phyloP scores from a whole-genome alignment of 495 filamentous ascomycete genomes.

The Penicillium lagena region DNA sequence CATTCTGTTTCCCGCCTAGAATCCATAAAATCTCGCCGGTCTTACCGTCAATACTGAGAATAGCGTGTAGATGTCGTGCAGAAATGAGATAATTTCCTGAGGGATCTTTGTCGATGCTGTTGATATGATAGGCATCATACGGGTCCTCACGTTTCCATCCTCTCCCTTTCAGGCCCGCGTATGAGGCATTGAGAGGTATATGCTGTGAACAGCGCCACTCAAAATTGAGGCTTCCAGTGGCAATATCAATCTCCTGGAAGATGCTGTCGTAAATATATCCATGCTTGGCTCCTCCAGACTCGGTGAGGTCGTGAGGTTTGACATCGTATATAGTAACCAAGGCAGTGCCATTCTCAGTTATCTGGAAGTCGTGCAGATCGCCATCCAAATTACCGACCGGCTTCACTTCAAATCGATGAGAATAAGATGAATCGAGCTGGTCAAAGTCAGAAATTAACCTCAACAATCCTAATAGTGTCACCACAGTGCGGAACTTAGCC shows the following conservation, averaged over 20 bases:
- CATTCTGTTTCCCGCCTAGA: slow-evolving; percentile 29
- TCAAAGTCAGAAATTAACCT: background rate
- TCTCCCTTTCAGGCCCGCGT: background rate
- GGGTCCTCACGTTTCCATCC: slow-evolving; percentile 13
- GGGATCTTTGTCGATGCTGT: slow-evolving; percentile 45
- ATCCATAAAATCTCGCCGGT: slow-evolving; percentile 36
- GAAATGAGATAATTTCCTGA: slow-evolving; percentile 49
- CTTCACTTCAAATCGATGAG: too few species aligned
- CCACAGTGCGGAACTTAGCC: too few species aligned
- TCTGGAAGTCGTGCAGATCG: background rate
- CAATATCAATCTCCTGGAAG: slow-evolving; percentile 32
- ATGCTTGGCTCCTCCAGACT: slow-evolving; percentile 14
- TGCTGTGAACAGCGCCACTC: slow-evolving; percentile 30
- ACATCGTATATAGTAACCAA: background rate
- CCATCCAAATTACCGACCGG: background rate
- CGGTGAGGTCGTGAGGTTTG: background rate
- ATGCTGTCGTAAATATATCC: slow-evolving; percentile 28
- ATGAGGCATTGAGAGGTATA: slow-evolving; percentile 16
- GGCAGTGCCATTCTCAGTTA: background rate
- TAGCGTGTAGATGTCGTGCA: slow-evolving; percentile 38
- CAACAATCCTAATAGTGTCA: too few species aligned
- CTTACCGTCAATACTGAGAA: slow-evolving; percentile 28
- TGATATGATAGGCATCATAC: slow-evolving; percentile 50
- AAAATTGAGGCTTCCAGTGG: slow-evolving; percentile 25
- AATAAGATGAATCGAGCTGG: background rate